Percentiles rank a stretch among this genome's conserved stretches.
Conservation (phyloP, 2,329 filamentous ascomycete genomes). For the Xylariaceae sp. region DNA sequence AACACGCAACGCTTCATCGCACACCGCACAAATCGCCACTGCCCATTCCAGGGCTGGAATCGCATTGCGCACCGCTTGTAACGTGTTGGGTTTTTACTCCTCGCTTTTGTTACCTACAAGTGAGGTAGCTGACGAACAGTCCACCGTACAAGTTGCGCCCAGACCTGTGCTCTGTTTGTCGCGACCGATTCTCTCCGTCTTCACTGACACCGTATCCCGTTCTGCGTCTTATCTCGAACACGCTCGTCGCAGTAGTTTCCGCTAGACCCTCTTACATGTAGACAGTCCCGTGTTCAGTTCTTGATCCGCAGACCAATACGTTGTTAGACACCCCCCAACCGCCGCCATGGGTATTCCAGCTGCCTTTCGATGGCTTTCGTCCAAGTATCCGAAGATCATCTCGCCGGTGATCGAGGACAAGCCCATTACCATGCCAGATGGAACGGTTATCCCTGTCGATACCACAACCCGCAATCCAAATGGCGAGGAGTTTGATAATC, state of each 20-base stretch:
- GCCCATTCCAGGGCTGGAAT: neutral
- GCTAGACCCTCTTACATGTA: neutral
- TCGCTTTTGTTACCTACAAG: neutral
- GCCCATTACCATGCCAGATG: conserved; percentile 73
- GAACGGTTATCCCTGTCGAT: conserved; percentile 77
- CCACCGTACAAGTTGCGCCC: neutral
- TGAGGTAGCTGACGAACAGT: neutral
- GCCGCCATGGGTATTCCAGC: conserved; percentile 83
- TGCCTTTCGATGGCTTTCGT: conserved; percentile 92
- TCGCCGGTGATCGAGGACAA: conserved; percentile 83
- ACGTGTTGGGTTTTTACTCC: conserved; percentile 5
- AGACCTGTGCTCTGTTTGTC: neutral
- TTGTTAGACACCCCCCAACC: conserved; percentile 1
- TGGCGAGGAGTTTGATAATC: conserved; percentile 94
- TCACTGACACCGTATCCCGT: neutral
- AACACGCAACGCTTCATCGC: neutral
- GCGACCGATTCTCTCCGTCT: neutral
- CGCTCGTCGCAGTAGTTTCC: neutral
- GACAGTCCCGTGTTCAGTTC: neutral
- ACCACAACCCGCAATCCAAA: conserved; percentile 84
- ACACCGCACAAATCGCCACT: neutral
- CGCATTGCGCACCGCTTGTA: neutral
- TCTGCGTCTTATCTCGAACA: neutral
- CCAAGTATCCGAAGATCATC: conserved; percentile 97
- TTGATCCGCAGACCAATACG: conserved; percentile 5